phyloP scores from a whole-genome alignment of 257 asterid genomes.

The Nicotiana tabacum region DNA sequence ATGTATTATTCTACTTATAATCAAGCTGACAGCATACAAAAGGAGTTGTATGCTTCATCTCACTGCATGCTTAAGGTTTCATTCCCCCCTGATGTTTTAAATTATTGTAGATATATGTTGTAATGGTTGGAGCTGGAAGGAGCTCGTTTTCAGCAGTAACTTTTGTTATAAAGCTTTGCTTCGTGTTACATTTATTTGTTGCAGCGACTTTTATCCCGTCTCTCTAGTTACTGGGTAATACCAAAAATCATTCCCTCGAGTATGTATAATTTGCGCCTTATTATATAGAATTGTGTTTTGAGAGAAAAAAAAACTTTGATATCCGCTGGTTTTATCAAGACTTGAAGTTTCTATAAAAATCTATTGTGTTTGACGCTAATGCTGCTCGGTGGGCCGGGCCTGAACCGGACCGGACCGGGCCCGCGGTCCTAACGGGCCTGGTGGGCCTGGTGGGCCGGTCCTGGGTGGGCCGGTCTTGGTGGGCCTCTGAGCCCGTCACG shows the following conservation, averaged over 20 bases:
- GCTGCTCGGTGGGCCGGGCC: no score
- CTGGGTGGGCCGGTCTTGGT: no score
- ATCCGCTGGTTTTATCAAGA: background rate
- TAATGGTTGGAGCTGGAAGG: background rate
- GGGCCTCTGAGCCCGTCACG: no score
- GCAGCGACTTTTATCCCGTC: background rate
- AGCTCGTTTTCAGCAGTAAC: background rate
- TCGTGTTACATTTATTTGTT: background rate
- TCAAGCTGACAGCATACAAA: conserved; percentile 2
- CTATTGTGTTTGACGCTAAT: background rate
- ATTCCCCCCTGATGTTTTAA: background rate
- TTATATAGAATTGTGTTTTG: background rate
- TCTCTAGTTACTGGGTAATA: background rate
- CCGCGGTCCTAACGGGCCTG: no score
- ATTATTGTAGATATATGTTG: conserved; percentile 3
- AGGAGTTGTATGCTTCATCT: background rate
- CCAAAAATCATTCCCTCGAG: background rate
- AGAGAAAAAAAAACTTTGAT: background rate
- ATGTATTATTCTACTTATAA: background rate
- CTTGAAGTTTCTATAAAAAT: no score
- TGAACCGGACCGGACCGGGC: no score
- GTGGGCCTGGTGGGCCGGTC: no score
- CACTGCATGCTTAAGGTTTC: background rate
- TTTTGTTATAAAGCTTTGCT: background rate
- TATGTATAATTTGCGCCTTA: no score